Evolutionary conservation across 306 rosid species (phyloP), one percentile per base, ranked within the genome.

Genomic region (Cicer yamashitae): DNA sequence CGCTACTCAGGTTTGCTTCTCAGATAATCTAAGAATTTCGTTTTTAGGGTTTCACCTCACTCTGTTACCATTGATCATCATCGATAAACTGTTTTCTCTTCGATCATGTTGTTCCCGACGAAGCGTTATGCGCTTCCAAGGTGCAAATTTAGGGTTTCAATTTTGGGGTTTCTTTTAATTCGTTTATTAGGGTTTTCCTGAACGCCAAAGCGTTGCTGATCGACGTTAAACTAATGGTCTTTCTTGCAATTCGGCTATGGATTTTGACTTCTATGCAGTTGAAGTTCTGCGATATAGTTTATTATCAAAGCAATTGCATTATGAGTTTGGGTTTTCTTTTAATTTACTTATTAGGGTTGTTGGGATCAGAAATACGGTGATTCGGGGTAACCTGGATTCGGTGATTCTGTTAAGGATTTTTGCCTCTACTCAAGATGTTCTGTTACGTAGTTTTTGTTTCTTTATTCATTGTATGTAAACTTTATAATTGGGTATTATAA

Each of bases 241-340:
- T 62, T 62, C 7, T 11, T 40, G 25, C 22, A 40, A 62, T 38
- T 62, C 68, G n/a, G 7, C 8, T 15, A 62, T 62, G 68, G 68
- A 47, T 38, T 62, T 38, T 62, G 68, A 9, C 18, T 47, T 62
- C 9, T 44, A 61, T 37, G 20, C 8, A 30, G 46, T 61, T 1
- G 6, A 61, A 34, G 17, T 61, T 60, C 20, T 10, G 39, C 46
- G 22, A 7, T 39, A 17, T 20, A 59, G 14, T 11, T 54, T 54
- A 15, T 15, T 15, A 25, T 6, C 18, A 8, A 2, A 53, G 54
- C n/a, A 11, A 14, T 17, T 53, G 59, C 4, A 7, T 7, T 7
- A 11, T 61, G n/a, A n/a, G 10, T 59, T 40, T 22, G 13, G 1
- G 1, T 17, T 58, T 10, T 38, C 45, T 7, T 11, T 44, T 10